Evolutionary conservation across 441 rosid species (phyloP).

Genomic region (Francoa sonchifolia): DNA sequence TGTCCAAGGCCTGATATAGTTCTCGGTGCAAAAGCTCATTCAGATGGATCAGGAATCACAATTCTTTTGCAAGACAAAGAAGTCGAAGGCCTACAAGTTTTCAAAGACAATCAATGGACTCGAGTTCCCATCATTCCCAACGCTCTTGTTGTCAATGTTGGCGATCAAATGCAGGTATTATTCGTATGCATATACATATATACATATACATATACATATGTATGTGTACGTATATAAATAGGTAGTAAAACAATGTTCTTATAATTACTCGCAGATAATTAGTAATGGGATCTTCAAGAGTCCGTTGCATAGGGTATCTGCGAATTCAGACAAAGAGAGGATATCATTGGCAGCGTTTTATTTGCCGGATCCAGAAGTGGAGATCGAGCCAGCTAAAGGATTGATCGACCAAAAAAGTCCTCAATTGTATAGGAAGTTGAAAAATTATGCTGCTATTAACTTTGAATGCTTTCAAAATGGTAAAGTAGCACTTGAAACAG

Average conservation of each 20-base stretch:
- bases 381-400: constrained; percentile 13
- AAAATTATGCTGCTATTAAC: constrained; percentile 29
- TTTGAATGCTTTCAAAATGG: constrained; percentile 36
- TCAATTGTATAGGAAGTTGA: constrained; percentile 24
- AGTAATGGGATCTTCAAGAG: constrained; percentile 19
- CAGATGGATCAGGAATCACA: constrained; percentile 20
- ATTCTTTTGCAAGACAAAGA: constrained; percentile 20
- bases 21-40: constrained; percentile 23
- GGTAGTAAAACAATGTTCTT: not conserved
- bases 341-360: constrained; percentile 12
- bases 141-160: constrained; percentile 16
- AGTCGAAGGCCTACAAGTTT: constrained; percentile 25
- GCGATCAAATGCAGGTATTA: constrained; percentile 24
- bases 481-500: constrained; percentile 35
- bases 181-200: no score
- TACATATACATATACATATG: no score
- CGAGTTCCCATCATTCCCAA: constrained; percentile 14
- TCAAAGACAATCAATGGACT: constrained; percentile 11
- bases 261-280: constrained; percentile 12
- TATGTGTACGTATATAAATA: not conserved
- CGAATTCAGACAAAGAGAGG: constrained; percentile 8
- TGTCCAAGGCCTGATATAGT: constrained; percentile 24
- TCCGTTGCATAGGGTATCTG: constrained; percentile 16
- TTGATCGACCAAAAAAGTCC: constrained; percentile 15
- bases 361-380: constrained; percentile 17